Base-by-base conservation (phyloP, 1,139 yeast species). In the Saccharomyces uvarum region DNA sequence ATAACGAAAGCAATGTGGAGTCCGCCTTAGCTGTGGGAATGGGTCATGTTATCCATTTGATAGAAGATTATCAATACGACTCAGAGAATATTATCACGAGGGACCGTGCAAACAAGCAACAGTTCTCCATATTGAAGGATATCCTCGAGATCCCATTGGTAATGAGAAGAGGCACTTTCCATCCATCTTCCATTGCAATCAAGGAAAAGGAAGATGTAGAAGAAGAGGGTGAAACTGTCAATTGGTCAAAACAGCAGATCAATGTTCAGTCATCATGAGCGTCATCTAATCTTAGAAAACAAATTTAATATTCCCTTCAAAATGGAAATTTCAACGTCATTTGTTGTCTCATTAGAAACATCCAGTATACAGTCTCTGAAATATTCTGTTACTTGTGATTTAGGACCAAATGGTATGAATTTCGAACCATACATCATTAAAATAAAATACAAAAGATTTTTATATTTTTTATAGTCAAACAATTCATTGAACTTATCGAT, bases 1-100 rank as follows among this genome's bases (percentile, higher is more conserved):
- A 90, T 67, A 84, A 93, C 55, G 85, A 80, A 51, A 73, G 83
- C 55, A 86, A 85, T 66, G 89, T 55, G 64, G 59, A 66, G 24
- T 73, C 77, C 2, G 78, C 79, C 1, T 60, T 69, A 8, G 57
- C 64, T 4, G 61, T 77, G 48, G 81, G 81, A 2, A 76, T 80
- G 65, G 67, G 60, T 54, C 71, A 70, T 54, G 75, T 77, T 7
- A 70, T 70, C 60, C 77, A 73, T 54, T 66, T 74, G 38, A 69
- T 69, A 16, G 75, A 72, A 49, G 75, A 77, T 49, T 71, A 69
- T 44, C 41, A 48, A 13, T 21, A 29, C 9, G 38, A 28, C 11
- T 29, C 44, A 9, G 44, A 38, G 3, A 38, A 38, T 19, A 38
- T 38, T 38, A 11, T 38, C 13, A 38, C 44, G 2, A 38, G 9